Evolutionary conservation across 805 yeast species (phyloP), one percentile per base, ranked within the genome.

Genomic region (Kuraishia ogatae): DNA sequence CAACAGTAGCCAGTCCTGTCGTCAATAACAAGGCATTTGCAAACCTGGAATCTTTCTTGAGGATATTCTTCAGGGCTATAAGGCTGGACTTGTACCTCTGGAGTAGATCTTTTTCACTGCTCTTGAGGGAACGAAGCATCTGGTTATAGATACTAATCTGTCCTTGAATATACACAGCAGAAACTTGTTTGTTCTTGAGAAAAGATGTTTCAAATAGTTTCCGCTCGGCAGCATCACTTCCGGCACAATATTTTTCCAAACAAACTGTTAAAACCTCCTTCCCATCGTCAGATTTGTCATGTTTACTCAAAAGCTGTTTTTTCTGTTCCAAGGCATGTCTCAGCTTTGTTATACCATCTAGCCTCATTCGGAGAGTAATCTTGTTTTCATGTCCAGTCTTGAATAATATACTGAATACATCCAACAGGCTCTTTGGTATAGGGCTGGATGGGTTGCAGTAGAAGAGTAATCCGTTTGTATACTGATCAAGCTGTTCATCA

Each of bases 301-400:
- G 28, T 15, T 63, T 48, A 15, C 53, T 51, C 21, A 76, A 62
- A 11, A 70, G 64, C 0, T 66, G 67, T 10, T 72, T 55, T 60
- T 84, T 86, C 39, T 75, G 65, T 29, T 75, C 77, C 11, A 87
- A 58, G 2, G 89, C 84, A n/a, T 67, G 62, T 20, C 79, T 66
- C 50, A 87, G 66, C 57, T 82, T 78, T 59, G 76, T 80, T 39
- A 84, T 63, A 0, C 92, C 94, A 51, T 82, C 83, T n/a, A 87
- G 67, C 53, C 73, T 67, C 71, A 80, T 76, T 60, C 87, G 73
- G 48, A 81, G 65, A 0, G 83, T 79, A 23, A 77, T 58, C 1
- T 56, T 59, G 7, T 60, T 57, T 54, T 87, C 92, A 58, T 78
- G 74, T 0, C 64, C 62, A 53, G 76, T 71, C 57, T 74, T 79